Conservation (phyloP, 1,284 basidiomycete genomes). For the Sanguinoderma infundibulare region DNA sequence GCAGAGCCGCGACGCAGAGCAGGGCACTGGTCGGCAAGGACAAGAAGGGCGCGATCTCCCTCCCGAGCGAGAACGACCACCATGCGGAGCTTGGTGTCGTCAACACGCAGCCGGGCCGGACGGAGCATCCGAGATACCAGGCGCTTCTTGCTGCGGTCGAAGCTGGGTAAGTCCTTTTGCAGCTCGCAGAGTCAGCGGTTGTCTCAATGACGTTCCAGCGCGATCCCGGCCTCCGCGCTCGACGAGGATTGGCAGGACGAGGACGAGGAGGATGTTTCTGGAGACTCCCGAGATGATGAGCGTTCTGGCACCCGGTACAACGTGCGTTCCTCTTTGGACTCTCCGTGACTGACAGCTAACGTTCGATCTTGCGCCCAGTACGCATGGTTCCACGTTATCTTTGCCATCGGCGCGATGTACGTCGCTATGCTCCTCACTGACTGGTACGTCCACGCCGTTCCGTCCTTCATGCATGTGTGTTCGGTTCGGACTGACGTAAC, state of each 20-base stretch:
- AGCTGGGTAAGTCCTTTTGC: conserved; percentile 69
- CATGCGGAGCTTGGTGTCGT: conserved; percentile 73
- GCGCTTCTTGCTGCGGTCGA: conserved; percentile 95
- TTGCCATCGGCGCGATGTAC: conserved; percentile 96
- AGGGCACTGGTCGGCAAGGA: conserved; percentile 86
- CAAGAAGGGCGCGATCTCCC: conserved; percentile 64
- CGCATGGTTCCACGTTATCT: conserved; percentile 98
- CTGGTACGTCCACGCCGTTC: conserved; percentile 66
- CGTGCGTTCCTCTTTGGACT: conserved; percentile 46
- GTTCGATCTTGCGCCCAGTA: conserved; percentile 57
- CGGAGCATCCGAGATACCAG: conserved; percentile 91
- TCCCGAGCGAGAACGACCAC: conserved; percentile 59
- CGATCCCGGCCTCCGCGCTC: conserved; percentile 92
- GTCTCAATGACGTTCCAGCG: conserved; percentile 46
- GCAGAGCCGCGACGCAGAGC: conserved; percentile 93
- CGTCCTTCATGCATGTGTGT: neutral
- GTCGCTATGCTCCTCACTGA: conserved; percentile 98
- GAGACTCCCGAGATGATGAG: conserved; percentile 91
- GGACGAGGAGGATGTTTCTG: conserved; percentile 68
- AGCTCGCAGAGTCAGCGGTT: neutral
- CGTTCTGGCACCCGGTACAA: conserved; percentile 97
- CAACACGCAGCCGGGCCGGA: conserved; percentile 84
- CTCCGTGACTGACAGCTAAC: neutral
- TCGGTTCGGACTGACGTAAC: neutral
- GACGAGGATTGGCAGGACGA: conserved; percentile 85